Evolutionary conservation across 306 rosid species (phyloP).

Genomic region (Corylus avellana): DNA sequence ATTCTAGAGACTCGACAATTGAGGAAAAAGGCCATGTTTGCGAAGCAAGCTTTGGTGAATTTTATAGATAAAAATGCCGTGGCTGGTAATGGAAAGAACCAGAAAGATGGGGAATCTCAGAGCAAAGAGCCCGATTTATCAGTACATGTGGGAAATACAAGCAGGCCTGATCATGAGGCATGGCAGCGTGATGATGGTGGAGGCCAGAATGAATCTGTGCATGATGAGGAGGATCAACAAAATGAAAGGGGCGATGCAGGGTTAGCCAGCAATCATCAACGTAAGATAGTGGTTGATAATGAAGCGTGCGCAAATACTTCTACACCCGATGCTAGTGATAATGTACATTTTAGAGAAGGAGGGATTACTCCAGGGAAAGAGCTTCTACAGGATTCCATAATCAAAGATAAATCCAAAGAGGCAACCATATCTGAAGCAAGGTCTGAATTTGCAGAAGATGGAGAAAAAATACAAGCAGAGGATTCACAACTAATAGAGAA

Average conservation of each 20-base stretch:
- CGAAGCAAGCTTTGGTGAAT: conserved; percentile 44
- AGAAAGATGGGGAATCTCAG: conserved; percentile 12
- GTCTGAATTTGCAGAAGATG: conserved; percentile 13
- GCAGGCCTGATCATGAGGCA: not conserved
- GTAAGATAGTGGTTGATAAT: conserved; percentile 21
- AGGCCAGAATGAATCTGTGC: conserved; percentile 17
- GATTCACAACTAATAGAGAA: not conserved
- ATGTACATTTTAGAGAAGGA: conserved; percentile 11
- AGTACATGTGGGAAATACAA: conserved; percentile 10
- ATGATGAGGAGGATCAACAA: conserved; percentile 23
- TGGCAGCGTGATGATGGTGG: not conserved
- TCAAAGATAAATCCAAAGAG: conserved; percentile 13
- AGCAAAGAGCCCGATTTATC: conserved; percentile 4
- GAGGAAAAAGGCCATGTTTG: conserved; percentile 40
- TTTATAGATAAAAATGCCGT: conserved; percentile 34
- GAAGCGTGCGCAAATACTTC: conserved; percentile 19
- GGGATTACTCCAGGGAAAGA: conserved; percentile 14
- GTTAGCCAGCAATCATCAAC: conserved; percentile 11
- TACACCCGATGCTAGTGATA: conserved; percentile 13
- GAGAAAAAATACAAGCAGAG: conserved; percentile 11
- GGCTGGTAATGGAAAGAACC: conserved; percentile 8
- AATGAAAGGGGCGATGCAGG: conserved; percentile 6
- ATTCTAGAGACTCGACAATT: conserved; percentile 22
- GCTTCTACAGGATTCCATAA: conserved; percentile 13
- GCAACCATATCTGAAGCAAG: conserved; percentile 11